Conservation (phyloP, 2,329 filamentous ascomycete genomes). For the Hypoxylon sp. region DNA sequence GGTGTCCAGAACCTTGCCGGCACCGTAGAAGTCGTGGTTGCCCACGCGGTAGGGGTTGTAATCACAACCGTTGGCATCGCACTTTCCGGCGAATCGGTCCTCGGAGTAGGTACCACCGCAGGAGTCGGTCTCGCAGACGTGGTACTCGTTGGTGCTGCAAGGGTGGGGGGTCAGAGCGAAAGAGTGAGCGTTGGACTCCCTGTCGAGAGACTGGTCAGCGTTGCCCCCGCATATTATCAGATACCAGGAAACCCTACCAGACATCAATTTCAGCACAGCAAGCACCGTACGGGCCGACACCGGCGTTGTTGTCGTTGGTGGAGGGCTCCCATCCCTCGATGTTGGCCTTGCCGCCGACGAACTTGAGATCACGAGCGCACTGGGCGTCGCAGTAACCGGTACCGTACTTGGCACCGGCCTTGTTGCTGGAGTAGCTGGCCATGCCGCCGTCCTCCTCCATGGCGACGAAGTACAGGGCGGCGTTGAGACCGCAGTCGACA, state of each 20-base stretch:
- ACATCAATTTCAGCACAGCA: conserved; percentile 71
- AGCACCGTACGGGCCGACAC: conserved; percentile 62
- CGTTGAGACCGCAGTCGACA: conserved; percentile 71
- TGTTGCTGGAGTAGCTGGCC: conserved; percentile 60
- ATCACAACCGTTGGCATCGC: conserved; percentile 74
- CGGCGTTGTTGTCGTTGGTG: conserved; percentile 63
- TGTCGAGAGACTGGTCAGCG: conserved; percentile 30
- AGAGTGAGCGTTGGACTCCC: conserved; percentile 70
- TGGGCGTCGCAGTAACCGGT: conserved; percentile 68
- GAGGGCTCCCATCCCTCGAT: conserved; percentile 63
- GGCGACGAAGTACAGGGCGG: conserved; percentile 68
- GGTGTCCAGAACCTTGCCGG: conserved; percentile 67
- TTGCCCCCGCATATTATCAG: background rate
- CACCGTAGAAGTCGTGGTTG: conserved; percentile 69
- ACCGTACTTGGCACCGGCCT: conserved; percentile 60
- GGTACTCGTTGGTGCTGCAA: conserved; percentile 62
- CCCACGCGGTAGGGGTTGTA: conserved; percentile 76
- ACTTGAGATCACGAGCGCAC: conserved; percentile 63
- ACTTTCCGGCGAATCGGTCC: conserved; percentile 68
- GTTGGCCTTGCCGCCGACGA: conserved; percentile 64
- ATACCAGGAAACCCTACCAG: conserved; percentile 57
- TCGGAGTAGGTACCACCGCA: conserved; percentile 63
- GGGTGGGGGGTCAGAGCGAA: conserved; percentile 72
- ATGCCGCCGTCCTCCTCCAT: conserved; percentile 68
- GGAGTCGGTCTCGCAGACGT: conserved; percentile 59